phyloP scores from a whole-genome alignment of 2,329 filamentous ascomycete species.

The Botrytis galanthina region DNA sequence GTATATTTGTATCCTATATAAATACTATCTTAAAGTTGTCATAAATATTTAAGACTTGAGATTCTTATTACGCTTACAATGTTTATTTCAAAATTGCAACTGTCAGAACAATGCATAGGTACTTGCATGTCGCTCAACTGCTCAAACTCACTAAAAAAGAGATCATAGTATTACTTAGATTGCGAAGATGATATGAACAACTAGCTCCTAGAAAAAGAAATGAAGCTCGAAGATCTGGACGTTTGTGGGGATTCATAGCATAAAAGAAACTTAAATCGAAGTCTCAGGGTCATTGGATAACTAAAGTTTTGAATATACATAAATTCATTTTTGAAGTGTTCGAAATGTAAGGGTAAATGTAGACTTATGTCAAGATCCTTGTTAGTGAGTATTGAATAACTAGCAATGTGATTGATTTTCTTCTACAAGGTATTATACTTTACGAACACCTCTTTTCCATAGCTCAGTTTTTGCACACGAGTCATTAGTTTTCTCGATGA shows the following conservation, averaged over 20 bases:
- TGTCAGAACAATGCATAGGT: background rate
- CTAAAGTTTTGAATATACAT: background rate
- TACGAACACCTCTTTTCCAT: background rate
- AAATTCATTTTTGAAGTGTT: background rate
- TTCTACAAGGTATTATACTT: background rate
- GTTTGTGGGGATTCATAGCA: background rate
- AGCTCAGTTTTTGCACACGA: background rate
- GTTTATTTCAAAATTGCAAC: background rate
- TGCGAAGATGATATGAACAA: background rate
- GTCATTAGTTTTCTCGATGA: background rate
- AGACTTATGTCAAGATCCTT: background rate
- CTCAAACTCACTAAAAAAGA: background rate
- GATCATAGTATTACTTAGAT: background rate
- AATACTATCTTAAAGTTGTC: background rate
- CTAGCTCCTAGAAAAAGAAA: background rate
- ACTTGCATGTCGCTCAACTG: background rate
- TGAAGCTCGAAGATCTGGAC: background rate
- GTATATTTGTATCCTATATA: background rate
- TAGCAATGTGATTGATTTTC: background rate
- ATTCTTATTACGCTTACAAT: background rate
- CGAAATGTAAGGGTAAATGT: background rate
- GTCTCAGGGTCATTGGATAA: too few species aligned
- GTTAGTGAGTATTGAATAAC: background rate
- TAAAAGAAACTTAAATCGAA: background rate
- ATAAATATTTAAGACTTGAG: background rate